These are phyloP conservation scores for Aspergillus taichungensis DNA, from an alignment of 495 filamentous ascomycete species.

Conservation along the genomic window DNA sequence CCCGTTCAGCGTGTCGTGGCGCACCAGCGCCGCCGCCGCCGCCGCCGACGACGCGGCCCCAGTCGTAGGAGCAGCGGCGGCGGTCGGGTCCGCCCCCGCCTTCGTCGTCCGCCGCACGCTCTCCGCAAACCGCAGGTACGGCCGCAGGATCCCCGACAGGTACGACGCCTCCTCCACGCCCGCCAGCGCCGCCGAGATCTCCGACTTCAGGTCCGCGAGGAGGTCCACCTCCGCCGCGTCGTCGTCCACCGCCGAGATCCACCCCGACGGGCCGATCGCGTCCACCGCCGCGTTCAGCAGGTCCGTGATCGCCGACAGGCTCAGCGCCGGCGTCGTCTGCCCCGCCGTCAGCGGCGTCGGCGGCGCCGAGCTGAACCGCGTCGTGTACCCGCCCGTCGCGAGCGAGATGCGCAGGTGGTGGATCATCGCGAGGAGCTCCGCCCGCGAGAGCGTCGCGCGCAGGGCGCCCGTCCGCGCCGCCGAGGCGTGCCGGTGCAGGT, in stretches of 20 bases:
- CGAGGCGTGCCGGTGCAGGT: slow-evolving; percentile 55
- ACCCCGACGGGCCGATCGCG: slow-evolving; percentile 73
- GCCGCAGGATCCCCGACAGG: slow-evolving; percentile 57
- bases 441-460: slow-evolving; percentile 51
- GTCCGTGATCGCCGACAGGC: slow-evolving; percentile 47
- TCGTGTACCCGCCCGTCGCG: slow-evolving; percentile 36
- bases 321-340: slow-evolving; percentile 39
- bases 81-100: slow-evolving; percentile 1
- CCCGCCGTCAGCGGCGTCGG: slow-evolving; percentile 42
- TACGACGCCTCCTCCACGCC: slow-evolving; percentile 67
- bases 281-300: slow-evolving; percentile 72
- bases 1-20: slow-evolving; percentile 36
- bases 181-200: slow-evolving; percentile 67
- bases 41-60: background rate
- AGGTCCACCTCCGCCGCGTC: slow-evolving; percentile 50
- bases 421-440: slow-evolving; percentile 64
- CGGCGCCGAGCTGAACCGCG: slow-evolving; percentile 35
- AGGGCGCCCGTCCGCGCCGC: slow-evolving; percentile 50
- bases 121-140: slow-evolving; percentile 59
- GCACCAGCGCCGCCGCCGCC: slow-evolving; percentile 17
- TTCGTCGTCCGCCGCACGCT: slow-evolving; percentile 16
- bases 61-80: background rate
- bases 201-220: slow-evolving; percentile 58
- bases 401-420: slow-evolving; percentile 64
- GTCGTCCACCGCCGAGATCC: slow-evolving; percentile 55